Percentiles rank a stretch among this genome's conserved stretches.
These are phyloP conservation scores for Tympanopsis confertula DNA, from an alignment of 2,329 filamentous ascomycete species.

Conservation along the genomic window DNA sequence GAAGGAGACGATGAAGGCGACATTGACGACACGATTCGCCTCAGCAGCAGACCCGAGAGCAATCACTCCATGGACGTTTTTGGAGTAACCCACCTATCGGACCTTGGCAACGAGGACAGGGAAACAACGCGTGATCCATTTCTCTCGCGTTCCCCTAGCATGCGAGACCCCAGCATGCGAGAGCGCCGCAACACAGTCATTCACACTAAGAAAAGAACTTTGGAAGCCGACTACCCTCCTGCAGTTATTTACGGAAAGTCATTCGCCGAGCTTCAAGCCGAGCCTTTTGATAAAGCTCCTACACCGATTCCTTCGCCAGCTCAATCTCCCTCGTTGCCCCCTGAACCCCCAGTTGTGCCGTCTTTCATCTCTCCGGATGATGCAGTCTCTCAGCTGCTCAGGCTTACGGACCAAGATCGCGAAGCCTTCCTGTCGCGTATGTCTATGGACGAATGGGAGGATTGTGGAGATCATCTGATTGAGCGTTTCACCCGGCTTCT, in stretches of 20 bases:
- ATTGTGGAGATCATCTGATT: slow-evolving; percentile 48
- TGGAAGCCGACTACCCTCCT: slow-evolving; percentile 32
- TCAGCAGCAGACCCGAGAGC: too few relatives aligned
- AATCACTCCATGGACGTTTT: neutral
- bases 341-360: too few relatives aligned
- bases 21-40: too few relatives aligned
- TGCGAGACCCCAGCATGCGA: neutral
- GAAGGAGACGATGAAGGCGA: neutral
- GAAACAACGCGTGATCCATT: neutral
- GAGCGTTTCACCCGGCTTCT: slow-evolving; percentile 38
- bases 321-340: slow-evolving; percentile 8
- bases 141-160: neutral
- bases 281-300: slow-evolving; percentile 32
- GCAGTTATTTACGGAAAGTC: slow-evolving; percentile 28
- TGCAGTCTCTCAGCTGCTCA: slow-evolving; percentile 4
- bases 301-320: slow-evolving; percentile 10
- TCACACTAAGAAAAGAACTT: slow-evolving; percentile 7
- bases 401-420: slow-evolving; percentile 24
- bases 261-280: slow-evolving; percentile 32
- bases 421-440: slow-evolving; percentile 36
- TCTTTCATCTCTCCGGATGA: neutral
- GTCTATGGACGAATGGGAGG: slow-evolving; percentile 43
- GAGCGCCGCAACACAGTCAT: neutral
- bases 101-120: neutral
- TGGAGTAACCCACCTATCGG: neutral